Evolutionary conservation across 2,329 filamentous ascomycete genomes (phyloP), one percentile per base, ranked within the genome.

Genomic region (Tothia fuscella): DNA sequence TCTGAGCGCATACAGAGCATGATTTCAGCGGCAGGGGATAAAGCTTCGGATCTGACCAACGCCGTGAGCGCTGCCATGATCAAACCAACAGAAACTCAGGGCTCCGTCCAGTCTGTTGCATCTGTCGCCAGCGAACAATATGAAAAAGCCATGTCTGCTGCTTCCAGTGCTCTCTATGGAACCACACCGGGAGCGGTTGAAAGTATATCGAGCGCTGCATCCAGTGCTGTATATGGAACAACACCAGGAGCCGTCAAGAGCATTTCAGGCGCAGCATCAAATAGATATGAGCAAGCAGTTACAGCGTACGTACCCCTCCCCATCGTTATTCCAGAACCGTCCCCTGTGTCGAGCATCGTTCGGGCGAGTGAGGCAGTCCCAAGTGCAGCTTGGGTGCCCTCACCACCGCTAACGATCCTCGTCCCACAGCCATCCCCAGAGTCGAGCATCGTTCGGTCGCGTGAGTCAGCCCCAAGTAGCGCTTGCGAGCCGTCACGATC

Each of bases 271-370:
- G 65, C 66, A 29, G 70, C 69, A 13, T 65, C 69, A 17, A 68
- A 72, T 36, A 68, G 67, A 45, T 78, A 76, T 52, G 59, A 62
- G 21, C 62, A 71, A 46, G 75, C 75, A 41, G 70, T 78, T 43
- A 66, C 70, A 44, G 72, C 74, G 61, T 71, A 63, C 63, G 68
- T 57, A 19, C 29, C 21, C 14, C 38, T 30, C 20, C 19, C 33
- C n/a, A n/a, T n/a, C n/a, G n/a, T n/a, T n/a, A n/a, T n/a, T n/a
- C n/a, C n/a, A n/a, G n/a, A n/a, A n/a, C n/a, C n/a, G n/a, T n/a
- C n/a, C n/a, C n/a, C n/a, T n/a, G n/a, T n/a, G n/a, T n/a, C n/a
- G n/a, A n/a, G n/a, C n/a, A n/a, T n/a, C n/a, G n/a, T n/a, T n/a
- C n/a, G n/a, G n/a, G n/a, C n/a, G n/a, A n/a, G n/a, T n/a, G n/a